Conservation (phyloP, 495 filamentous ascomycete genomes). For the Eremomyces bilateralis region DNA sequence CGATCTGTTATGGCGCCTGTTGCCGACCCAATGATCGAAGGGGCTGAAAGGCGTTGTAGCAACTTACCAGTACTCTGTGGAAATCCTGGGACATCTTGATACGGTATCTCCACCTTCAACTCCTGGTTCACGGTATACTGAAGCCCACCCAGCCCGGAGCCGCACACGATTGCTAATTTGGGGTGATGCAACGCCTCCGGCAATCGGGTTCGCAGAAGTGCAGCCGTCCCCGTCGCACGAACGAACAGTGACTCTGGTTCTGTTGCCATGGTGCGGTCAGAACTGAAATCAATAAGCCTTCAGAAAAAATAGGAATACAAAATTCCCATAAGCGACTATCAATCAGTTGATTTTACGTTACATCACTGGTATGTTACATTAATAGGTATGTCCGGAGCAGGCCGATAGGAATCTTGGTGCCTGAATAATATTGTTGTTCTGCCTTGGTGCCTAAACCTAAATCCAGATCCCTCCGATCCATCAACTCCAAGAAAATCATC, state of each 20-base stretch:
- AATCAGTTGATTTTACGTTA: too few relatives aligned
- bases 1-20: background rate
- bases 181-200: conserved; percentile 29
- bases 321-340: too few relatives aligned
- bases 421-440: too few relatives aligned
- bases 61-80: conserved; percentile 38
- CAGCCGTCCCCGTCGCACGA: conserved; percentile 15
- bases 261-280: too few relatives aligned
- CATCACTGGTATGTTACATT: too few relatives aligned
- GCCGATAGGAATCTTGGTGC: too few relatives aligned
- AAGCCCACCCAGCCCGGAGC: conserved; percentile 50
- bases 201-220: conserved; percentile 13
- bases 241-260: conserved; percentile 8
- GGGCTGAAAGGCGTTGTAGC: background rate
- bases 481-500: too few relatives aligned
- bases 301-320: too few relatives aligned
- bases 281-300: too few relatives aligned
- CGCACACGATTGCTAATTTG: conserved; percentile 48
- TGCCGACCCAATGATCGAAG: background rate
- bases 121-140: conserved; percentile 31
- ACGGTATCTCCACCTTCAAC: conserved; percentile 34
- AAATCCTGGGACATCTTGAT: conserved; percentile 42
- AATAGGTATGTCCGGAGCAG: too few relatives aligned
- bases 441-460: too few relatives aligned
- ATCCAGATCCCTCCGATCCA: too few relatives aligned